Base-by-base conservation (phyloP, 164 flowering plant genomes). In the Taxillus chinensis region DNA sequence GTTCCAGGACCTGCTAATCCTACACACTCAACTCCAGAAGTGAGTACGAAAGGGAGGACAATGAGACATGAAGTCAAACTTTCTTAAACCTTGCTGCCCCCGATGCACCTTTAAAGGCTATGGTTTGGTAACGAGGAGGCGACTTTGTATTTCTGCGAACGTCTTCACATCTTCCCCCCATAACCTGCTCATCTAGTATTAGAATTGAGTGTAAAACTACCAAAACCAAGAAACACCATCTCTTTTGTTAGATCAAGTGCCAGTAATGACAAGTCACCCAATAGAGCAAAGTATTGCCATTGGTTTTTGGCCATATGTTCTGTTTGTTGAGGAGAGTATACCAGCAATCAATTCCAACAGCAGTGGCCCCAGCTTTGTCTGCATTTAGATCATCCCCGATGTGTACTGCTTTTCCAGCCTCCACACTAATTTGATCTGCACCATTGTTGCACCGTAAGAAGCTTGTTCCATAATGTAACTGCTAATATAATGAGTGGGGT, bases 341-440 rank as follows among this genome's bases (percentile, higher is more conserved):
- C 96, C 96, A 89, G 83, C 98, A 92, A 62, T 86, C 83, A 42
- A 92, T 81, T 9, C 95, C 98, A 65, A 83, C 59, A 9, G 86
- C 81, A 75, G 81, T 86, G 39, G 98, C 98, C 46, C 96, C 98
- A 46, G 56, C 74, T 67, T 89, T 92, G 73, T 92, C 98, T 54
- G 95, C 86, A 67, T 71, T 71, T 52, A 67, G 66, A 77, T 92
- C 96, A 73, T 92, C 98, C 64, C 98, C 96, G 63, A 89, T 80
- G 70, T 89, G 96, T 40, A 92, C 86, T 45, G 89, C 82, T 72
- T 66, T 86, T 53, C 69, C 65, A 70, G 93, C 82, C 59, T 74
- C 85, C 53, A 85, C 88, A 27, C 74, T 63, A 11, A 80, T 65
- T 76, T 78, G 77, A 65, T 85, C 97, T 90, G 71, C 62, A 71